Evolutionary conservation across 1,284 basidiomycete genomes (phyloP), one percentile per base, ranked within the genome.

Genomic region (Cystobasidium sp.): DNA sequence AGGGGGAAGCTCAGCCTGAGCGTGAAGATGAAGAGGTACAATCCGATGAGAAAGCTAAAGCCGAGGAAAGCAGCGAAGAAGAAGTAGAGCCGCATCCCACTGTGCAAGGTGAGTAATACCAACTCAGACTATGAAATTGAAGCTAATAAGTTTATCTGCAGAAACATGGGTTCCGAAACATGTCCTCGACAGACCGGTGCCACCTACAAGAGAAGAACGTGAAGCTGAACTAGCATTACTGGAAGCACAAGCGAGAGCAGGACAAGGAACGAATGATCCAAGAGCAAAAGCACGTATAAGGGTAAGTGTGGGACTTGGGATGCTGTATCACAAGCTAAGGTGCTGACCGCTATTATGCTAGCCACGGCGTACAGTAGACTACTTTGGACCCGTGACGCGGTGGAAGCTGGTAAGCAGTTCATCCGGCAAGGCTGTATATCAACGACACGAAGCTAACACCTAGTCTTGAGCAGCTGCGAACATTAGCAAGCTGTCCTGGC

Each of bases 291-390:
- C 74, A 7, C 49, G 74, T n/a, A 61, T 58, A 16, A 75, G 68
- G 51, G 67, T 75, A 10, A n/a, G 37, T 66, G 75, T 14, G 22
- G 24, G 18, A 58, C 20, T 64, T 14, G 20, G 6, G 44, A 1
- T 31, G 3, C 5, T 66, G 24, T 14, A n/a, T 46, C 16, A 1
- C 6, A 51, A 22, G 47, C 22, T 51, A 51, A 6, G n/a, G 47
- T 37, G 18, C 9, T 49, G 46, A 52, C 16, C 43, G 6, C 12
- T 8, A 10, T 16, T 49, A n/a, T 46, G 14, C 16, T 43, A 94
- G 78, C 94, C 96, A 22, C 85, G 96, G 75, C 85, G 94, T 81
- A 98, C 96, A 16, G 93, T 98, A 14, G 96, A 98, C 83, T 97
- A 94, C 81, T 91, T 91, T 79, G 93, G 93, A 37, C 89, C 89